Percentiles rank a stretch among this genome's conserved stretches.
These are phyloP conservation scores for Alternaria dauci DNA, from an alignment of 2,329 filamentous ascomycete genomes.

Conservation along the genomic window DNA sequence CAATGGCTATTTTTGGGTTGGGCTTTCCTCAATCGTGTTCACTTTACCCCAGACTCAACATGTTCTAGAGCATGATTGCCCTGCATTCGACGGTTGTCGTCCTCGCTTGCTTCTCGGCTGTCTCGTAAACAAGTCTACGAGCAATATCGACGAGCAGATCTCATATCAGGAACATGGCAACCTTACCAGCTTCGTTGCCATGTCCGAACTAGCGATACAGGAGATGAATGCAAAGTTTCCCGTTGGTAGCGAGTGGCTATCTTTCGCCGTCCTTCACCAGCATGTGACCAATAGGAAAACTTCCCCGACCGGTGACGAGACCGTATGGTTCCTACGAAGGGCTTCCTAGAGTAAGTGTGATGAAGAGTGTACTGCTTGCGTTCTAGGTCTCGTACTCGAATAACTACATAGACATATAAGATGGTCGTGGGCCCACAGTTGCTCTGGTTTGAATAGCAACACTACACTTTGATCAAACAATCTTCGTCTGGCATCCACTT, in stretches of 20 bases:
- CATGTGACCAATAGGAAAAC: slow-evolving; percentile 22
- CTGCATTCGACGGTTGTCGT: slow-evolving; percentile 11
- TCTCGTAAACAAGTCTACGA: slow-evolving; percentile 28
- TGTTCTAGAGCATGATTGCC: slow-evolving; percentile 40
- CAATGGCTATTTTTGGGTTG: slow-evolving; percentile 39
- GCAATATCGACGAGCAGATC: slow-evolving; percentile 35
- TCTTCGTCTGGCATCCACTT: neutral
- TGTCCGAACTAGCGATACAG: slow-evolving; percentile 20
- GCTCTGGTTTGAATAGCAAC: slow-evolving; percentile 12
- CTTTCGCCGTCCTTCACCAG: slow-evolving; percentile 20
- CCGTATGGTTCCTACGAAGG: slow-evolving; percentile 23
- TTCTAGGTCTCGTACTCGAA: slow-evolving; percentile 35
- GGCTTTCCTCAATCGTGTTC: slow-evolving; percentile 13
- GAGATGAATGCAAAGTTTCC: slow-evolving; percentile 16
- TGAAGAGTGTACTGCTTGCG: slow-evolving; percentile 19
- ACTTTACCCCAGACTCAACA: slow-evolving; percentile 25
- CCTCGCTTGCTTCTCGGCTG: slow-evolving; percentile 17
- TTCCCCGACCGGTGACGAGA: slow-evolving; percentile 25
- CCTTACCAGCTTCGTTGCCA: slow-evolving; percentile 26
- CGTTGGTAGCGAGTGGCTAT: slow-evolving; percentile 30
- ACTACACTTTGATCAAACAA: slow-evolving; percentile 1
- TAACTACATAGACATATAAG: slow-evolving; percentile 38
- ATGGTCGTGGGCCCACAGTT: slow-evolving; percentile 26
- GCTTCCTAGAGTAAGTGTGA: slow-evolving; percentile 16
- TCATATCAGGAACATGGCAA: slow-evolving; percentile 27